Evolutionary conservation across 169 alveolate genomes (phyloP).

Genomic region (Eimeria zaria): DNA sequence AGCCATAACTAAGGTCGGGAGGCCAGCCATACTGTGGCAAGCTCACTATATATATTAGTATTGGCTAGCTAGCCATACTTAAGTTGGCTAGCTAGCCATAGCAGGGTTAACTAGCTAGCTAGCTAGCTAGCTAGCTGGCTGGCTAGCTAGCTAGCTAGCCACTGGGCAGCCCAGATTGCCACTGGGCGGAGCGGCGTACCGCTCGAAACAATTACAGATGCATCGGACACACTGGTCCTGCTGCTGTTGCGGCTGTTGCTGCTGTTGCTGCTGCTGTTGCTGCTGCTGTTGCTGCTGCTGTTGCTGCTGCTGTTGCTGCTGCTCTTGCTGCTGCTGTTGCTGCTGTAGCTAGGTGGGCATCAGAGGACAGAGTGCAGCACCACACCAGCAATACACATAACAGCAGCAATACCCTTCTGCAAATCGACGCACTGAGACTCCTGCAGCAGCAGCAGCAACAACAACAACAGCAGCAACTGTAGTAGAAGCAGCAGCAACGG

Average conservation of each 20-base stretch:
- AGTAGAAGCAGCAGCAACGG: not conserved
- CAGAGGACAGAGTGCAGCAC: conserved; percentile 32
- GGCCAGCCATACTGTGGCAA: too few species aligned
- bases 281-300: not conserved
- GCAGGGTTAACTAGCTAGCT: too few species aligned
- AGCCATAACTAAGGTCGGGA: too few species aligned
- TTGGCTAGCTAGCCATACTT: not conserved
- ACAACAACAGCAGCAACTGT: not conserved
- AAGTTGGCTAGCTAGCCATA: too few species aligned
- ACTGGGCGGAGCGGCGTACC: too few species aligned
- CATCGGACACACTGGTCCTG: too few species aligned
- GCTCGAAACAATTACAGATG: too few species aligned
- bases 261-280: not conserved
- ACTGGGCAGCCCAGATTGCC: too few species aligned
- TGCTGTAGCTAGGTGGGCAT: not conserved
- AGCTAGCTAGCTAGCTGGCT: too few species aligned
- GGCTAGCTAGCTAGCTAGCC: too few species aligned
- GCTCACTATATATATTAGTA: too few species aligned
- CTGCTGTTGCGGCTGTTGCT: not conserved
- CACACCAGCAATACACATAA: not conserved
- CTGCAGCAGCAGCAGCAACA: conserved; percentile 31
- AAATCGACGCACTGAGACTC: conserved; percentile 12
- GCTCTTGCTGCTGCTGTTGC: not conserved
- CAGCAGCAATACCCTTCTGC: conserved; percentile 26
- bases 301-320: not conserved